Percentiles rank a stretch among this genome's conserved stretches.
These are phyloP conservation scores for Fusarium sp. DNA, from an alignment of 2,329 filamentous ascomycete genomes.

Conservation along the genomic window DNA sequence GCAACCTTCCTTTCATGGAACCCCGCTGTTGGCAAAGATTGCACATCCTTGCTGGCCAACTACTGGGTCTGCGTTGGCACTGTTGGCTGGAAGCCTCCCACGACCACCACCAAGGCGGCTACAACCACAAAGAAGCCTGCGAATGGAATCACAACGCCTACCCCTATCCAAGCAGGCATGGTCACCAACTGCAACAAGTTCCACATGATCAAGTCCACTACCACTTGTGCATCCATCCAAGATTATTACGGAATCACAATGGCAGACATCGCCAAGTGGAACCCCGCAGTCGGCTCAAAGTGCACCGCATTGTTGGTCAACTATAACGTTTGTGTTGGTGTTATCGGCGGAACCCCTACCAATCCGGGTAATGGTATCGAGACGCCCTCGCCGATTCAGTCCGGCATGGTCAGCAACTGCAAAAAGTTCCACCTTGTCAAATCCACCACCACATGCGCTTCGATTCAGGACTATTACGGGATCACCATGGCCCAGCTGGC, in stretches of 20 bases:
- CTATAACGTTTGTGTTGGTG: background rate
- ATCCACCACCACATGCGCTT: background rate
- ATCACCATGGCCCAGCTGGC: too few species aligned
- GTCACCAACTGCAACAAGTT: background rate
- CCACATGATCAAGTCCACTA: background rate
- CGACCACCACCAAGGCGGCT: background rate
- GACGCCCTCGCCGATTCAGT: conserved; percentile 44
- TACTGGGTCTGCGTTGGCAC: conserved; percentile 7
- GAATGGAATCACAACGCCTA: conserved; percentile 41
- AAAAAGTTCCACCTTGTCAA: conserved; percentile 42
- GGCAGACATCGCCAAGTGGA: background rate
- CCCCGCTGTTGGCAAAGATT: conserved; percentile 17
- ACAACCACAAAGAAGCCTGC: background rate
- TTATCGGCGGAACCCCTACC: background rate
- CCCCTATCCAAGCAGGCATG: background rate
- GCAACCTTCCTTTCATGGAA: conserved; percentile 37
- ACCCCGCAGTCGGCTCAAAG: background rate
- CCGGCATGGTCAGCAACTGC: conserved; percentile 44
- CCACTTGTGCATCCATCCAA: background rate
- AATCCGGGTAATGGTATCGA: conserved; percentile 22
- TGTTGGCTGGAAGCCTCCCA: background rate
- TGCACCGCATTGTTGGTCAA: background rate
- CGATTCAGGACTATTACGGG: too few species aligned
- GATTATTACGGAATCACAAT: background rate
- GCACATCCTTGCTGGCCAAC: conserved; percentile 4